Base-by-base conservation (phyloP, 2,329 filamentous ascomycete genomes). In the Colletotrichum spaethianum region DNA sequence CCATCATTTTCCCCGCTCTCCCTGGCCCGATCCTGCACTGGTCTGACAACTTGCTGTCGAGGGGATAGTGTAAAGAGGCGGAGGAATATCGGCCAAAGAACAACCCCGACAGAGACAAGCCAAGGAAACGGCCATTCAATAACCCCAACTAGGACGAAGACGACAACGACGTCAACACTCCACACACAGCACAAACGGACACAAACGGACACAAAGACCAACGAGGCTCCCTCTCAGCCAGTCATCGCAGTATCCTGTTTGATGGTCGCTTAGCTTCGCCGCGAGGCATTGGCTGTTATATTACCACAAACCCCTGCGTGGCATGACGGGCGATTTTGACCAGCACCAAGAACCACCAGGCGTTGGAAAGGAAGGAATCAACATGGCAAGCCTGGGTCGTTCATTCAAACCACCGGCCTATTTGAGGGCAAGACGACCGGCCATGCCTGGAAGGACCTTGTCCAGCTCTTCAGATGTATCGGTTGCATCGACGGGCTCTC, bases 401-500 rank as follows among this genome's bases (percentile, higher is more conserved):
- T 87, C 87, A 16, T 84, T 89, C 78, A 86, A 87, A 75, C 82
- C 85, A 9, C 79, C 85, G 50, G 81, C 81, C 31, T 86, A 85
- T 74, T 79, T 86, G 42, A 82, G 84, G 57, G 77, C 78, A 23
- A 80, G 84, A 73, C 83, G 86, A 52, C 87, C 86, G 44, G 79
- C 80, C 50, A 84, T 84, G 77, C 79, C 83, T 28, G 80, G 81
- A 61, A 84, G 84, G 67, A 83, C 81, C 55, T 78, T 85, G 72
- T 88, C 87, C 66, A 85, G 80, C 76, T 86, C 85, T 16, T 86
- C 86, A 50, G 84, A 86, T 55, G 74, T 82, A n/a, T 86, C 84
- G 28, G 79, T 79, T 23, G 75, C 80, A 67, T 80, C 78, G 75
- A 81, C 80, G 40, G 78, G 77, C 16, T 68, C 73, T n/a, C 76